Percentiles rank a stretch among this genome's conserved stretches.
phyloP scores from a whole-genome alignment of 2,329 filamentous ascomycete species.

The Trichoderma koningii region DNA sequence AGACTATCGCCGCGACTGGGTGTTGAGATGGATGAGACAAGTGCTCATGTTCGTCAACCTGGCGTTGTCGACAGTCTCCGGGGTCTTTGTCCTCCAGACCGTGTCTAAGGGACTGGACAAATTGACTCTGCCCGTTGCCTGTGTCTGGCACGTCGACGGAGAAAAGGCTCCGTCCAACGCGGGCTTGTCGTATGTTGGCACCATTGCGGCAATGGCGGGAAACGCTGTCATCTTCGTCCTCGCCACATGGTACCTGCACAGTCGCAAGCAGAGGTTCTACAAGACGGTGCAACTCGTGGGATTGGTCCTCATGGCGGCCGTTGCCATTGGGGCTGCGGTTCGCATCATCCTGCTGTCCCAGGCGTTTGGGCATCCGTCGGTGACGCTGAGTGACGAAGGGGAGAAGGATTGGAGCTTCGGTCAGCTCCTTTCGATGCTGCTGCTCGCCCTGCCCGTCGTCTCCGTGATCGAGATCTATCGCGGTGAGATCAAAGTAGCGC shows the following conservation, averaged over 20 bases:
- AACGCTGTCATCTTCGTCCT: conserved; percentile 61
- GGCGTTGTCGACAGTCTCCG: conserved; percentile 57
- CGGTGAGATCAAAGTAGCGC: conserved; percentile 50
- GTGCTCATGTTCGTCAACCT: conserved; percentile 67
- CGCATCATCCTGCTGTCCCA: conserved; percentile 60
- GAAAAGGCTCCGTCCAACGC: conserved; percentile 41
- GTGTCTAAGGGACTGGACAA: conserved; percentile 55
- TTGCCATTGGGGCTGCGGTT: conserved; percentile 60
- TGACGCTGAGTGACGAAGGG: conserved; percentile 52
- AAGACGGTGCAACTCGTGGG: conserved; percentile 56
- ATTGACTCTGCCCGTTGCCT: conserved; percentile 60
- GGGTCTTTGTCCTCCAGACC: conserved; percentile 58
- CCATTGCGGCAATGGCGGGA: conserved; percentile 61
- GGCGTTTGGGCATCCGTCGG: conserved; percentile 58
- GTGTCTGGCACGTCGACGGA: conserved; percentile 56
- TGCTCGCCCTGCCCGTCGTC: conserved; percentile 62
- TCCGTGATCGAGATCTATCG: conserved; percentile 61
- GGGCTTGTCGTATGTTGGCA: conserved; percentile 57
- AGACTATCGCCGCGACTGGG: conserved; percentile 67
- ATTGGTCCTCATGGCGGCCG: conserved; percentile 56
- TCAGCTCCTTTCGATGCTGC: conserved; percentile 60
- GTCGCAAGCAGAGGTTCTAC: conserved; percentile 55
- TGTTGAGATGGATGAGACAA: conserved; percentile 66
- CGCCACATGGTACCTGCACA: conserved; percentile 66
- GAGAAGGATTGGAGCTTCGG: conserved; percentile 66